Conservation (phyloP, 2,329 filamentous ascomycete species). For the Teratosphaeriaceae sp. region DNA sequence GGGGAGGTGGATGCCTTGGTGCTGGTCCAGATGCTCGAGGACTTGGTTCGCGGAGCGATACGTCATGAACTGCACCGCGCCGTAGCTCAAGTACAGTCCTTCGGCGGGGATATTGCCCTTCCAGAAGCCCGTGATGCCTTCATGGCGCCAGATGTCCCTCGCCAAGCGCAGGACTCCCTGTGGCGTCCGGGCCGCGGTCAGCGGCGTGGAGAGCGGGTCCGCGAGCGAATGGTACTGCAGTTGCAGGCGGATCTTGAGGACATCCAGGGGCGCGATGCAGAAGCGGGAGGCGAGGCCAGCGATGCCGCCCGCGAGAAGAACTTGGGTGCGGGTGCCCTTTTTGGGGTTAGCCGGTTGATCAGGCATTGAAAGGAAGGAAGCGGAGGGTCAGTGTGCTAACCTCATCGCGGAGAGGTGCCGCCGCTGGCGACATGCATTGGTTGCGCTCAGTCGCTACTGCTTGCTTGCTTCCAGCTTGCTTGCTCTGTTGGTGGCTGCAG, state of each 20-base stretch:
- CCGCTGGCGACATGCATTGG: conserved; percentile 57
- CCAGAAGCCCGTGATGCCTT: conserved; percentile 84
- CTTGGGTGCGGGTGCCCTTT: conserved; percentile 60
- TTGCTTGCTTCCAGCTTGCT: not conserved
- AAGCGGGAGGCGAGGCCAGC: conserved; percentile 91
- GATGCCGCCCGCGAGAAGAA: conserved; percentile 58
- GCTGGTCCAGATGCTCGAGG: conserved; percentile 48
- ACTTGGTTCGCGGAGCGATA: conserved; percentile 70
- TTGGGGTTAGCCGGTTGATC: conserved; percentile 9
- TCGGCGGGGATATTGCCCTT: conserved; percentile 97
- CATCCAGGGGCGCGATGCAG: conserved; percentile 89
- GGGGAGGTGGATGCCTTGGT: conserved; percentile 50
- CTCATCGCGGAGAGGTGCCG: conserved; percentile 63
- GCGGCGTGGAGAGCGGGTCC: conserved; percentile 57
- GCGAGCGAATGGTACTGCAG: conserved; percentile 81
- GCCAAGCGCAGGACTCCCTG: conserved; percentile 21
- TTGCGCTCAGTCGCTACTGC: no score
- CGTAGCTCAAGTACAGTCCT: conserved; percentile 87
- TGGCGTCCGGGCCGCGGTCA: conserved; percentile 18
- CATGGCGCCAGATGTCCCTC: conserved; percentile 66
- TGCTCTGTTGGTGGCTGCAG: no score
- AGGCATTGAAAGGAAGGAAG: not conserved
- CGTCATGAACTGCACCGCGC: conserved; percentile 79
- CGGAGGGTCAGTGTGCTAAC: conserved; percentile 30
- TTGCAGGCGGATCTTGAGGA: conserved; percentile 96